Evolutionary conservation across 345 rosid genomes (phyloP).

Genomic region (Bruguiera gymnorhiza): DNA sequence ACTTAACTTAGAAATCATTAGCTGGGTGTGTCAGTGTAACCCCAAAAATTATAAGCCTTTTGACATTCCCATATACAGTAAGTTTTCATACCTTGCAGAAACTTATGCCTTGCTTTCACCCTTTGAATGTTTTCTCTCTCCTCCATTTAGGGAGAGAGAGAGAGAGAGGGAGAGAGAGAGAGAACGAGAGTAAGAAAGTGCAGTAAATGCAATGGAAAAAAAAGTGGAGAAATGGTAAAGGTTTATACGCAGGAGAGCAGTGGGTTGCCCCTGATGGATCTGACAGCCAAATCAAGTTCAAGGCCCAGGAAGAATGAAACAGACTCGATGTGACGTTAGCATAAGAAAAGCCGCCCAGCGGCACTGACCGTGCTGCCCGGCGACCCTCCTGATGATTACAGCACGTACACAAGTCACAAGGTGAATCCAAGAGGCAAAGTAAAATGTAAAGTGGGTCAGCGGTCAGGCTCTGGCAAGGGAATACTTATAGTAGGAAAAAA

Average conservation of each 20-base stretch:
- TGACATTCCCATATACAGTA: conserved; percentile 6
- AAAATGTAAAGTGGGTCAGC: conserved; percentile 1
- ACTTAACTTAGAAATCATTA: too few relatives aligned
- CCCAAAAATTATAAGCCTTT: background rate
- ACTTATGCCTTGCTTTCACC: conserved; percentile 36
- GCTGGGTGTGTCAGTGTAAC: background rate
- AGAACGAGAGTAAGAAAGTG: background rate
- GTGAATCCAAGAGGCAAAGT: too few relatives aligned
- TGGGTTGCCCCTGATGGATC: conserved; percentile 35
- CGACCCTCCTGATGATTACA: conserved; percentile 3
- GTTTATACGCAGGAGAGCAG: conserved; percentile 16
- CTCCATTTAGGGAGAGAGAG: conserved; percentile 23
- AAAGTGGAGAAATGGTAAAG: conserved; percentile 3
- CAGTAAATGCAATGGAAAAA: background rate
- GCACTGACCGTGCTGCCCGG: conserved; percentile 22
- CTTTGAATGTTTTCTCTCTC: conserved; percentile 32
- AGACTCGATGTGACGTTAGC: conserved; percentile 16
- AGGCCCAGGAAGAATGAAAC: conserved; percentile 40
- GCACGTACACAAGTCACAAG: too few relatives aligned
- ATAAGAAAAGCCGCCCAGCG: conserved; percentile 5
- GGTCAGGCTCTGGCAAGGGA: background rate
- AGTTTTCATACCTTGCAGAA: conserved; percentile 40
- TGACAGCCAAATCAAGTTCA: conserved; percentile 35
- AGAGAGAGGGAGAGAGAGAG: conserved; percentile 16
- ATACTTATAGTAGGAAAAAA: background rate